phyloP scores from a whole-genome alignment of 75 land plant genomes.

The Pinus tabuliformis region DNA sequence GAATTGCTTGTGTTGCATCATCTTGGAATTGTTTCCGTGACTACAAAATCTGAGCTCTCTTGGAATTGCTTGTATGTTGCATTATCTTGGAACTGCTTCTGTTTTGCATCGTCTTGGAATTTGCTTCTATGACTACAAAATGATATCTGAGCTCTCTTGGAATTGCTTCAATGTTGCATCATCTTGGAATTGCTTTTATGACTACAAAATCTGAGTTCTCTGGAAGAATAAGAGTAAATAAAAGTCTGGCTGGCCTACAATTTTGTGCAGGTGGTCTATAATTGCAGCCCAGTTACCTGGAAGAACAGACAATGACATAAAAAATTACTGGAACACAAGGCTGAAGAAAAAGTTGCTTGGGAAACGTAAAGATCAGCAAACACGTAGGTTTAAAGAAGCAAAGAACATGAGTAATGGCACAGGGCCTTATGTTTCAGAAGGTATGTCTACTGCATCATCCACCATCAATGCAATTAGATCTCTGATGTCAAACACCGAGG shows the following conservation, averaged over 20 bases:
- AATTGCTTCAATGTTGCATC: no score
- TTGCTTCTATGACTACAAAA: no score
- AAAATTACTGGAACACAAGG: conserved; percentile 13
- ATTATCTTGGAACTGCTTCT: not conserved
- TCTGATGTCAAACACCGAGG: not conserved
- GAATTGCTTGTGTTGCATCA: not conserved
- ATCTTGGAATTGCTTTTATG: no score
- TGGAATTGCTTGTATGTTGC: no score
- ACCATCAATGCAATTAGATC: conserved; percentile 9
- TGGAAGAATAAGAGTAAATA: no score
- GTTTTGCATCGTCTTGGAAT: not conserved
- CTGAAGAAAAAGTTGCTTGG: conserved; percentile 14
- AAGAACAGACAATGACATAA: conserved; percentile 16
- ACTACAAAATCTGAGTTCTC: no score
- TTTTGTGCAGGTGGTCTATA: conserved; percentile 11
- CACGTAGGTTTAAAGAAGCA: conserved; percentile 9
- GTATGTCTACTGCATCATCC: conserved; percentile 6
- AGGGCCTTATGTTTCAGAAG: conserved; percentile 4
- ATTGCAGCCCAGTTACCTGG: conserved; percentile 16
- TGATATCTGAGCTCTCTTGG: no score
- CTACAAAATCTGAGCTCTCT: no score
- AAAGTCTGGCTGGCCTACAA: not conserved
- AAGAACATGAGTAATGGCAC: not conserved
- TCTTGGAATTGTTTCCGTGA: not conserved
- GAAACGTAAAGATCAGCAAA: conserved; percentile 5